Percentiles rank a stretch among this genome's conserved stretches.
Evolutionary conservation across 805 yeast genomes (phyloP).

Genomic region (Priceomyces haplophilus): DNA sequence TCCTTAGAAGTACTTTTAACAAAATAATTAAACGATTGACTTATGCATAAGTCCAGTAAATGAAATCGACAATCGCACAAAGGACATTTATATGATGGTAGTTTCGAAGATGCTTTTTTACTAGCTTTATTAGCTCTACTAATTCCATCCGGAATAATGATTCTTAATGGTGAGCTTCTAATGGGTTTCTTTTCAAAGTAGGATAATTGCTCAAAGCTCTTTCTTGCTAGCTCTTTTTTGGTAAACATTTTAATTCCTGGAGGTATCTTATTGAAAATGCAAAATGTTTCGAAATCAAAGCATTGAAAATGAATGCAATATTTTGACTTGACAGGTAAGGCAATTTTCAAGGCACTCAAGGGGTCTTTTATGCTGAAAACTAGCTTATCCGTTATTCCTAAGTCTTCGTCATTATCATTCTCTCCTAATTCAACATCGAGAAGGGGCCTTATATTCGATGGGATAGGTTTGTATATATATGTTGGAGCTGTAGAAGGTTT

Average conservation of each 20-base stretch:
- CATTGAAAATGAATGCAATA: slow-evolving; percentile 42
- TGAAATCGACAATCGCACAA: slow-evolving; percentile 36
- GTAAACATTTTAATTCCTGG: slow-evolving; percentile 21
- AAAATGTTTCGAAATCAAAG: slow-evolving; percentile 42
- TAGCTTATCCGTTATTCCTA: slow-evolving; percentile 34
- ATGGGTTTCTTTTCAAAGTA: slow-evolving; percentile 5
- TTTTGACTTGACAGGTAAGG: slow-evolving; percentile 38
- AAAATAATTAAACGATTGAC: slow-evolving; percentile 40
- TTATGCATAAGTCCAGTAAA: slow-evolving; percentile 31
- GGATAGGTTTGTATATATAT: slow-evolving; percentile 20
- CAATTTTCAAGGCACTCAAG: slow-evolving; percentile 34
- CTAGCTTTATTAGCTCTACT: background rate
- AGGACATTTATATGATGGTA: slow-evolving; percentile 39
- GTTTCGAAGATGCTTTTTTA: slow-evolving; percentile 1
- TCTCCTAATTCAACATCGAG: slow-evolving; percentile 25
- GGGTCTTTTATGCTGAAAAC: slow-evolving; percentile 41
- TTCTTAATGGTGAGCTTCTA: slow-evolving; percentile 4
- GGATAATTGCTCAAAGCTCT: slow-evolving; percentile 14
- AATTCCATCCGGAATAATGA: background rate
- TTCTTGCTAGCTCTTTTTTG: slow-evolving; percentile 25
- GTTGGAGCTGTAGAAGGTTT: background rate
- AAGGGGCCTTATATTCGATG: slow-evolving; percentile 27
- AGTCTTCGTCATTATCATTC: slow-evolving; percentile 19
- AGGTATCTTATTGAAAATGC: slow-evolving; percentile 36
- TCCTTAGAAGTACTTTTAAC: slow-evolving; percentile 37